Conservation (phyloP, 768 basidiomycete species). For the Clitopilus hobsonii region DNA sequence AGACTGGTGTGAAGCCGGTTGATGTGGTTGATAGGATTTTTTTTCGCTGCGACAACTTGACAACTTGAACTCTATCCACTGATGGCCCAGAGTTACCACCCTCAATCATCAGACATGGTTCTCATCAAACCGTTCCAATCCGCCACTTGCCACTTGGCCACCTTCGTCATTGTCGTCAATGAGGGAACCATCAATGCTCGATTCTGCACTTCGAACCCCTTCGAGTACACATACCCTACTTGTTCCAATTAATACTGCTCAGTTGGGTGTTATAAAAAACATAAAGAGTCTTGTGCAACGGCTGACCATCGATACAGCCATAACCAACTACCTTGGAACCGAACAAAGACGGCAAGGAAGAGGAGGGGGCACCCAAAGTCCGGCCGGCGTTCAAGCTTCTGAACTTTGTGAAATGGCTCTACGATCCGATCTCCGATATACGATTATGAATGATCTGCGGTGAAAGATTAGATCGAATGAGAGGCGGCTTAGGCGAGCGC, state of each 20-base stretch:
- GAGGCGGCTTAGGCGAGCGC: too few relatives aligned
- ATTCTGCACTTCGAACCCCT: slow-evolving; percentile 50
- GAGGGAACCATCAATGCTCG: slow-evolving; percentile 49
- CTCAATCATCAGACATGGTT: too few relatives aligned
- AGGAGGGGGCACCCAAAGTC: slow-evolving; percentile 24
- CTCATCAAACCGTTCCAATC: too few relatives aligned
- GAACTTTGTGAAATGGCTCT: slow-evolving; percentile 80
- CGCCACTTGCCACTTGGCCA: too few relatives aligned
- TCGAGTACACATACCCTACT: slow-evolving; percentile 70
- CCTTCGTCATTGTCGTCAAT: background rate
- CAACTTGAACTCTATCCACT: too few relatives aligned
- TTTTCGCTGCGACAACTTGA: too few relatives aligned
- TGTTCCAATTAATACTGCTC: slow-evolving; percentile 73
- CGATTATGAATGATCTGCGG: too few relatives aligned
- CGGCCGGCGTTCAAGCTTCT: slow-evolving; percentile 53
- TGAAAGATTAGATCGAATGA: too few relatives aligned
- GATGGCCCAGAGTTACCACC: too few relatives aligned
- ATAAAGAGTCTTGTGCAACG: slow-evolving; percentile 35
- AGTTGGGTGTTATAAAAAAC: slow-evolving; percentile 68
- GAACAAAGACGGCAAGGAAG: slow-evolving; percentile 4
- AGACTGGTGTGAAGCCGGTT: too few relatives aligned
- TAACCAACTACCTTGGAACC: slow-evolving; percentile 3
- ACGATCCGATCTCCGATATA: too few relatives aligned
- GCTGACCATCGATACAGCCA: background rate
- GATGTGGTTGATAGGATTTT: too few relatives aligned